Conservation (phyloP, 176 grass and related monocot species). For the Carex kokanica region DNA sequence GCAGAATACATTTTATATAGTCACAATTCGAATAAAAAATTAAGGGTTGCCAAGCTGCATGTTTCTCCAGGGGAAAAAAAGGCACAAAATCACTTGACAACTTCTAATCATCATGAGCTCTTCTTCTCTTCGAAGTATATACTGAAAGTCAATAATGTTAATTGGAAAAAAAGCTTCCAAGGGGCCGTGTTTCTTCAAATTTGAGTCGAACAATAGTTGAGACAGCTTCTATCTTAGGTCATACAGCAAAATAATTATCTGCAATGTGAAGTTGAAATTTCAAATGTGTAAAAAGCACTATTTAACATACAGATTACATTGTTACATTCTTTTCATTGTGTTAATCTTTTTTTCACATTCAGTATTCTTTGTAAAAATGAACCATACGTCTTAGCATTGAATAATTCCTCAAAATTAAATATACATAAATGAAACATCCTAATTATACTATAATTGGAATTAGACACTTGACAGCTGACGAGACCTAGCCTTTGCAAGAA, state of each 20-base stretch:
- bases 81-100: not conserved
- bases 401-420: not conserved
- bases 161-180: not conserved
- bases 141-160: not conserved
- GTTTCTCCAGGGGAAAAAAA: not conserved
- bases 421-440: not conserved
- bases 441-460: not conserved
- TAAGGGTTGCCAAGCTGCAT: not conserved
- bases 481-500: not conserved
- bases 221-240: conserved; percentile 18
- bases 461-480: not conserved
- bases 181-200: conserved; percentile 4
- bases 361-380: conserved; percentile 1
- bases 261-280: not conserved
- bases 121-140: not conserved
- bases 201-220: not conserved
- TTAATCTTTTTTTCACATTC: not conserved
- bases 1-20: not conserved
- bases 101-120: not conserved
- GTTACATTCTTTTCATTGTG: not conserved
- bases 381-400: not conserved
- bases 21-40: not conserved
- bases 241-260: not conserved
- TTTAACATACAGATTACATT: not conserved
- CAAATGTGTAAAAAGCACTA: not conserved